Evolutionary conservation across 345 rosid species (phyloP).

Genomic region (Leavenworthia alabamica): DNA sequence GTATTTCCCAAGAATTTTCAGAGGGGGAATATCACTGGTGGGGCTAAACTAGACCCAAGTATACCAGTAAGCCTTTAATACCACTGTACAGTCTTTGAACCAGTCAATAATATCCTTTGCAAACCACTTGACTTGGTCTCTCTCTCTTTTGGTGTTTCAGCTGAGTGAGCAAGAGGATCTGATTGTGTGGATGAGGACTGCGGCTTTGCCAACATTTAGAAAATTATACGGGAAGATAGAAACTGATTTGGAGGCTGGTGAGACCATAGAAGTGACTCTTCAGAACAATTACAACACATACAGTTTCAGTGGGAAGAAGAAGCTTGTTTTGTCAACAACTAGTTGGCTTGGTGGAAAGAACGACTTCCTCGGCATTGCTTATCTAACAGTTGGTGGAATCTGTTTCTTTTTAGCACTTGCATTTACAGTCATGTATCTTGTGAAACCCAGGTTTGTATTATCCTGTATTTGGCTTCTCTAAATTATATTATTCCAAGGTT

Average conservation of each 20-base stretch:
- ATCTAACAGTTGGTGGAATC: constrained; percentile 80
- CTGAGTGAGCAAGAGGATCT: constrained; percentile 90
- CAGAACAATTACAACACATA: constrained; percentile 82
- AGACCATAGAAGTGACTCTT: constrained; percentile 47
- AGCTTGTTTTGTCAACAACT: constrained; percentile 87
- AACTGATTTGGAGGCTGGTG: constrained; percentile 49
- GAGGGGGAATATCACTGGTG: constrained; percentile 53
- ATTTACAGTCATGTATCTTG: constrained; percentile 70
- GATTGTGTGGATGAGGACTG: constrained; percentile 99
- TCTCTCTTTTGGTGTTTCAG: constrained; percentile 35
- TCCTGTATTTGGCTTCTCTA: background rate
- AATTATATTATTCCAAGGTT: background rate
- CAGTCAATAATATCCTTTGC: background rate
- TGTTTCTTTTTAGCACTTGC: constrained; percentile 80
- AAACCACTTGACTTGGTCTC: constrained; percentile 13
- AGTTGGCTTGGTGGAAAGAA: constrained; percentile 99
- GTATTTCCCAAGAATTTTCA: constrained; percentile 84
- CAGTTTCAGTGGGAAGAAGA: constrained; percentile 90
- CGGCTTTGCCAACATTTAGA: constrained; percentile 96
- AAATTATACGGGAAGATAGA: constrained; percentile 96
- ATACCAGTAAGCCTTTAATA: constrained; percentile 48
- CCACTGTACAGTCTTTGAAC: background rate
- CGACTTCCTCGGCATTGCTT: constrained; percentile 96
- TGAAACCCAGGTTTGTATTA: constrained; percentile 72
- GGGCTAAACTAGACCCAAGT: constrained; percentile 33